Evolutionary conservation across 1,284 basidiomycete genomes (phyloP), one percentile per base, ranked within the genome.

Genomic region (Phellinidium pouzarii): DNA sequence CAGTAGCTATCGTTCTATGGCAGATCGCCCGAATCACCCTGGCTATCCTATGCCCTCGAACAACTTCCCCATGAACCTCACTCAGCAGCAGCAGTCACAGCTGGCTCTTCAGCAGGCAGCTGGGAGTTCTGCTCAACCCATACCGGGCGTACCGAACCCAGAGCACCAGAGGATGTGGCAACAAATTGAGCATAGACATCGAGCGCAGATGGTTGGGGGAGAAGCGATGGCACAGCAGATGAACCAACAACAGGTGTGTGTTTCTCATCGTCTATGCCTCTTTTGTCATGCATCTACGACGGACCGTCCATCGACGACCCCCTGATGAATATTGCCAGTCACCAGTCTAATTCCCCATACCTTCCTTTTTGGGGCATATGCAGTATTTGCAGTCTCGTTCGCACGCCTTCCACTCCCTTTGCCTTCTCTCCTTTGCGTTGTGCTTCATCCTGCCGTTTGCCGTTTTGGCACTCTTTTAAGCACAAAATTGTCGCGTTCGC

Each of bases 81-180:
- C 40, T 29, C 48, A 48, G 31, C 52, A 53, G 43, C 54, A 52
- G 44, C 54, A 56, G 23, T 44, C 31, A 22, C 50, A 52, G 45
- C 34, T 48, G 26, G 36, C 41, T 12, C 49, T 40, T n/a, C 44
- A 42, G 34, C 54, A 56, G 29, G 22, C 37, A 20, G 25, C 27
- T 27, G 25, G 25, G 27, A 55, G 51, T 23, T 40, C 27, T 5
- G 29, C 31, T 25, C 53, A 55, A 20, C 31, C 43, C 27, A 52
- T 52, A 44, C 38, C 50, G 17, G 46, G 50, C 27, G 44, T 48
- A n/a, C 31, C 25, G 26, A 48, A 48, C 17, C 49, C 43, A 7
- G 54, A 56, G 27, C 40, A 54, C 25, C 50, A 48, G 50, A 31
- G 48, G 20, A 25, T 56, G 54, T 56, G 54, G 54, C 54, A 56